A percentile compares a stretch with the other conserved stretches of the same genome.
These are phyloP conservation scores for Talaromyces rugulosus DNA, from an alignment of 2,329 filamentous ascomycete species.

Conservation along the genomic window DNA sequence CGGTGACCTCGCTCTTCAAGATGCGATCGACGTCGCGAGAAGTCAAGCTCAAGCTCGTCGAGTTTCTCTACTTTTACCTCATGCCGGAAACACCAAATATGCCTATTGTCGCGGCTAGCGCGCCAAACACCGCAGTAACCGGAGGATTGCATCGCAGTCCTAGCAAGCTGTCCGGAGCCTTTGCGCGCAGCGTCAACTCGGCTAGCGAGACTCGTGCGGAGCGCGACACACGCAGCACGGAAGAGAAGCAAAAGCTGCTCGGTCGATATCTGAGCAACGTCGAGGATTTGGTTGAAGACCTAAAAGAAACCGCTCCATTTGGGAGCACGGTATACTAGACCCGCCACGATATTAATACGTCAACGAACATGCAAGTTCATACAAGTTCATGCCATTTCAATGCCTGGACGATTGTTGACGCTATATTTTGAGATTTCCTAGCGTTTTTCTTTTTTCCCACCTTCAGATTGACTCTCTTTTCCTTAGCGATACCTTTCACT, in stretches of 20 bases:
- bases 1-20: constrained; percentile 90
- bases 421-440: background rate
- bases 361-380: background rate
- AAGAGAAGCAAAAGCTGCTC: constrained; percentile 77
- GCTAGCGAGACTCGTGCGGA: constrained; percentile 21
- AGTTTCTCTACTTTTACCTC: constrained; percentile 97
- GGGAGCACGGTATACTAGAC: constrained; percentile 45
- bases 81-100: constrained; percentile 73
- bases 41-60: constrained; percentile 92
- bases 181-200: constrained; percentile 40
- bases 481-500: background rate
- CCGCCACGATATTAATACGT: background rate
- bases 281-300: constrained; percentile 77
- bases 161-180: constrained; percentile 61
- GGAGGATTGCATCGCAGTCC: constrained; percentile 64
- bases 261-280: constrained; percentile 76
- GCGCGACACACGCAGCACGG: constrained; percentile 59
- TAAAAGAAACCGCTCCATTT: constrained; percentile 74
- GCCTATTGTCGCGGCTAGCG: constrained; percentile 23
- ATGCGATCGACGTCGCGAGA: constrained; percentile 77
- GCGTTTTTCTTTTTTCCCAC: background rate
- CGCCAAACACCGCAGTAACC: constrained; percentile 35
- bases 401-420: background rate
- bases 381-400: background rate
- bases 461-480: background rate